Evolutionary conservation across 2,329 filamentous ascomycete species (phyloP).

Genomic region (Hypomyces rosellus): DNA sequence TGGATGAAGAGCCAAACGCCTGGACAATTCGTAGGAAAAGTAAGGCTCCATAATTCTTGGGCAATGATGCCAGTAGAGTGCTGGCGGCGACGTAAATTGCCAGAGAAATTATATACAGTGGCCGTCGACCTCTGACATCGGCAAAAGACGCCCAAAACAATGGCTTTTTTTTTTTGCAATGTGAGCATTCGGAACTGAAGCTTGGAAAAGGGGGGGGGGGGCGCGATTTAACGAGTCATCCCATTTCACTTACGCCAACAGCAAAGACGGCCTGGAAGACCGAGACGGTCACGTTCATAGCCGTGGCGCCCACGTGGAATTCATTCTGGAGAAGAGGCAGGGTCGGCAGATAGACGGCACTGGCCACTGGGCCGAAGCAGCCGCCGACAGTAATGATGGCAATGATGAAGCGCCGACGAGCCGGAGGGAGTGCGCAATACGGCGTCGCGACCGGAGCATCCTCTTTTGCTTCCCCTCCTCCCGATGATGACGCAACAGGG

Average conservation of each 20-base stretch:
- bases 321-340: conserved; percentile 31
- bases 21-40: conserved; percentile 36
- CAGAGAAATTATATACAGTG: conserved; percentile 34
- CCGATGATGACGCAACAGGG: too few species aligned
- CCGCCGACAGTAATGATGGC: conserved; percentile 33
- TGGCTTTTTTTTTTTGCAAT: conserved; percentile 25
- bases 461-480: not conserved
- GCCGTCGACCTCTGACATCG: conserved; percentile 34
- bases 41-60: conserved; percentile 31
- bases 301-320: conserved; percentile 29
- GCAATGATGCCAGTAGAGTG: conserved; percentile 30
- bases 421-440: conserved; percentile 33
- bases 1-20: conserved; percentile 36
- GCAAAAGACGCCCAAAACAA: conserved; percentile 34
- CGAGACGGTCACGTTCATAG: conserved; percentile 37
- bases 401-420: conserved; percentile 31
- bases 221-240: not conserved
- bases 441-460: conserved; percentile 9
- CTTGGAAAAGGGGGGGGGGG: not conserved
- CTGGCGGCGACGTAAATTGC: conserved; percentile 34
- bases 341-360: conserved; percentile 37
- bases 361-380: conserved; percentile 37
- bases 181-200: not conserved
- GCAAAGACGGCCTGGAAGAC: conserved; percentile 40
- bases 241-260: conserved; percentile 24